These are phyloP conservation scores for Talaromyces sp. DNA, from an alignment of 2,329 filamentous ascomycete genomes.

Conservation along the genomic window DNA sequence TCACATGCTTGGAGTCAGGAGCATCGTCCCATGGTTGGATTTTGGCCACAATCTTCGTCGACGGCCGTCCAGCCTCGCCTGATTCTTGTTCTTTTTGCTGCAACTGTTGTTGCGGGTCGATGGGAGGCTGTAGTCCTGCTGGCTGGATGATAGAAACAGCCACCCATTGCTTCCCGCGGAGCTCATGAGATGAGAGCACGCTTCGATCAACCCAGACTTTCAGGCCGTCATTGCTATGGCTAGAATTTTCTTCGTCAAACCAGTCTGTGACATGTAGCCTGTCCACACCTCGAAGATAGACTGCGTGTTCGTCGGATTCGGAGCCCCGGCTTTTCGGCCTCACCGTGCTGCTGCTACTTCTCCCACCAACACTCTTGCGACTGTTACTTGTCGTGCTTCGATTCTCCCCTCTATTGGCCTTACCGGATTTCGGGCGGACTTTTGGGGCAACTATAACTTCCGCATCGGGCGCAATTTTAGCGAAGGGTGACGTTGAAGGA, in stretches of 20 bases:
- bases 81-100: constrained; percentile 61
- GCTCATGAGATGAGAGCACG: constrained; percentile 62
- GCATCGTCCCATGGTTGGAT: constrained; percentile 78
- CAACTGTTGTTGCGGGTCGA: constrained; percentile 60
- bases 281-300: constrained; percentile 79
- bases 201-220: constrained; percentile 83
- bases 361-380: constrained; percentile 64
- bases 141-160: constrained; percentile 83
- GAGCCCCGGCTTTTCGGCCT: constrained; percentile 54
- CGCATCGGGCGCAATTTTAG: constrained; percentile 87
- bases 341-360: constrained; percentile 68
- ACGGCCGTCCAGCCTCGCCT: constrained; percentile 52
- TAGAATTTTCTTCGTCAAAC: constrained; percentile 65
- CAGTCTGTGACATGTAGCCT: constrained; percentile 63
- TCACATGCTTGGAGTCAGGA: constrained; percentile 72
- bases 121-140: constrained; percentile 64
- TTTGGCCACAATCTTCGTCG: constrained; percentile 68
- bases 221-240: constrained; percentile 54
- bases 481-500: constrained; percentile 66
- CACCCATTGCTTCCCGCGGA: constrained; percentile 72
- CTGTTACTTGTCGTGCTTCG: constrained; percentile 65
- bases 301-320: constrained; percentile 52
- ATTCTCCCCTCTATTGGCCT: constrained; percentile 76
- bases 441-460: constrained; percentile 98
- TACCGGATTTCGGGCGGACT: constrained; percentile 64